Evolutionary conservation across 2,329 filamentous ascomycete genomes (phyloP).

Genomic region (Aspergillus fischeri): DNA sequence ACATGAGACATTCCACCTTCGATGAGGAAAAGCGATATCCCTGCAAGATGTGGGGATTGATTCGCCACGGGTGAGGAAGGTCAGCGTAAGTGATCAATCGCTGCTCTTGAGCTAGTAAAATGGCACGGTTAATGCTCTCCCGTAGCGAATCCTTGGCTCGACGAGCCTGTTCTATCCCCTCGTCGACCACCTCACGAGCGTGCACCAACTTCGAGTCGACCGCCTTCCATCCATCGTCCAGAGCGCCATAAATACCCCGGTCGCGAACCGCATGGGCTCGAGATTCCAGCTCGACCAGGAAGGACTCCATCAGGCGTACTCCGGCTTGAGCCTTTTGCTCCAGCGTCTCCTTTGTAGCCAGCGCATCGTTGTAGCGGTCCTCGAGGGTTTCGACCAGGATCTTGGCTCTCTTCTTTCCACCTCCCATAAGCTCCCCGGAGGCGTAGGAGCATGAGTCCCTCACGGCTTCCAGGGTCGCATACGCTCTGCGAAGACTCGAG

Average conservation of each 20-base stretch:
- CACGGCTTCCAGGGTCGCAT: slow-evolving; percentile 79
- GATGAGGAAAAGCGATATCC: slow-evolving; percentile 94
- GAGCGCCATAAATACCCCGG: slow-evolving; percentile 70
- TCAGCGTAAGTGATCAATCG: slow-evolving; percentile 87
- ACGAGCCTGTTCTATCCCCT: slow-evolving; percentile 75
- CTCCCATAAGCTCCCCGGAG: slow-evolving; percentile 84
- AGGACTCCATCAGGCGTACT: slow-evolving; percentile 78
- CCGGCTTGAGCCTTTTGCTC: slow-evolving; percentile 89
- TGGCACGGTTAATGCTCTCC: slow-evolving; percentile 76
- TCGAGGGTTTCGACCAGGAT: slow-evolving; percentile 93
- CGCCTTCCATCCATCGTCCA: slow-evolving; percentile 74
- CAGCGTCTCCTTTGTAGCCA: slow-evolving; percentile 78
- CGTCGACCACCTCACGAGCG: slow-evolving; percentile 72
- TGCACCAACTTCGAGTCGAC: slow-evolving; percentile 74
- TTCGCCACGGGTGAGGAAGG: slow-evolving; percentile 83
- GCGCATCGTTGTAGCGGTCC: slow-evolving; percentile 76
- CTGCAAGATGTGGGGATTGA: slow-evolving; percentile 86
- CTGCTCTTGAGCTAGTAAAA: slow-evolving; percentile 69
- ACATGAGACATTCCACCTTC: slow-evolving; percentile 81
- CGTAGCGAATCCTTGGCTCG: slow-evolving; percentile 78
- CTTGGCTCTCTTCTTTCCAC: slow-evolving; percentile 75
- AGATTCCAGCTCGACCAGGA: slow-evolving; percentile 79
- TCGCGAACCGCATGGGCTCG: slow-evolving; percentile 76
- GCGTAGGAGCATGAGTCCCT: slow-evolving; percentile 84
- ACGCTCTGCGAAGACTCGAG: slow-evolving; percentile 76